Evolutionary conservation across 352 stramenopile genomes (phyloP), one percentile per base, ranked within the genome.

Genomic region (Pythium inflatum): DNA sequence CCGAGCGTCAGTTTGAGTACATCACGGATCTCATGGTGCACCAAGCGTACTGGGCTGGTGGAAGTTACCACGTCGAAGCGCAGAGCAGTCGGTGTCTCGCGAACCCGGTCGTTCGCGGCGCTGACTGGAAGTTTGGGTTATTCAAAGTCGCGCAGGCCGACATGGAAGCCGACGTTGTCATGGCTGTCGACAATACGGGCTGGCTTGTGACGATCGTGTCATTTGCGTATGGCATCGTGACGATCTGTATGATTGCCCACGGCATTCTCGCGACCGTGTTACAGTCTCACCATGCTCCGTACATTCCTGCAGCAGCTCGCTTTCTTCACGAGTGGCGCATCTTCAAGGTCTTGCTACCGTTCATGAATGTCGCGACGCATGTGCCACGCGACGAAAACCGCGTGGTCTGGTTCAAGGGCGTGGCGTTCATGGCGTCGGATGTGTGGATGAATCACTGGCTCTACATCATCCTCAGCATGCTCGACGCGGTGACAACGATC

Each of bases 1-100:
- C 72, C 5, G 53, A 71, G 20, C 45, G 41, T 4, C 34, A n/a
- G 30, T 82, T 84, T 45, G 34, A 74, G 41, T 77, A 68, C 56
- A 73, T 80, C n/a, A 73, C 72, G 13, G 77, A 81, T 33, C 48
- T 81, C 43, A 67, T 81, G 30, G 55, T 80, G 13, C 55, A 73
- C 3, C 68, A 81, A 46, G 63, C 48, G 0, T 81, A 75, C 49
- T 83, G 74, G 77, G 67, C 74, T n/a, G 77, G 77, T 0, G 63
- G 73, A 0, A 76, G 60, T 34, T 77, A 63, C 36, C 65, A 78
- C 40, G 27, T 83, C n/a, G 70, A 80, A 59, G 53, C 80, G 14
- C 72, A 75, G 25, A 73, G 22, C 51, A 78, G 72, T 51, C 62
- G 68, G 3, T 78, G 67, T 46, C 24, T 57, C 3, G 67, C 67